Evolutionary conservation across 2,329 filamentous ascomycete genomes (phyloP), one percentile per base, ranked within the genome.

Genomic region (Xylariaceae sp.): DNA sequence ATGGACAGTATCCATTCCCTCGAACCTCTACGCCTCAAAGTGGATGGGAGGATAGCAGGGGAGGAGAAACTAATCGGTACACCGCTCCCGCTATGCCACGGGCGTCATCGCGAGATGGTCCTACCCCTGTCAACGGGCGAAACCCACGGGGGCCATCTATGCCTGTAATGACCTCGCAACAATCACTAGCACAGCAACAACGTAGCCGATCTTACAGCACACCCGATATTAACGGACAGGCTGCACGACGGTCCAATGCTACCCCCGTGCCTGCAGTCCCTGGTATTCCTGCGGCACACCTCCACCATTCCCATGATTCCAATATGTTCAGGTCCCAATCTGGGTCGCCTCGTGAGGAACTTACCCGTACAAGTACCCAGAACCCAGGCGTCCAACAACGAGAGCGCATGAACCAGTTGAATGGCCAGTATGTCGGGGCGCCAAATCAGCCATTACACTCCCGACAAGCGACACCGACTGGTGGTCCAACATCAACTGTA

Each of bases 181-280:
- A 85, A 67, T 77, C 80, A 68, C 78, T 80, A 64, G 74, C 81
- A 71, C 77, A 87, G 64, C 87, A 90, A 71, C 86, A 88, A 70
- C 83, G 92, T 66, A 88, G 90, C 76, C 85, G 94, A 64, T 96
- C 92, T 44, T 95, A 95, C 70, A 97, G 93, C 76, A 97, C 92
- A 64, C 93, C 94, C 6, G 92, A 97, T 72, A 96, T 96, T 67
- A 90, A 95, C 65, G 87, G 83, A 56, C 81, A 82, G 64, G 81
- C 81, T 53, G 78, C 85, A 64, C 79, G 84, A 70, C 74, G 78
- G 56, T 77, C 80, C 64, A 82, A 83, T 74, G 79, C 74, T 72
- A 81, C 67, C 72, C 77, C 61, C 72, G 82, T 91, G 4, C 89
- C 89, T 4, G 84, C 84, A 9, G 88, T 92, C 10, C 89, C 89